These are phyloP conservation scores for Gossypium bickii DNA, from an alignment of 345 rosid genomes.

Conservation along the genomic window DNA sequence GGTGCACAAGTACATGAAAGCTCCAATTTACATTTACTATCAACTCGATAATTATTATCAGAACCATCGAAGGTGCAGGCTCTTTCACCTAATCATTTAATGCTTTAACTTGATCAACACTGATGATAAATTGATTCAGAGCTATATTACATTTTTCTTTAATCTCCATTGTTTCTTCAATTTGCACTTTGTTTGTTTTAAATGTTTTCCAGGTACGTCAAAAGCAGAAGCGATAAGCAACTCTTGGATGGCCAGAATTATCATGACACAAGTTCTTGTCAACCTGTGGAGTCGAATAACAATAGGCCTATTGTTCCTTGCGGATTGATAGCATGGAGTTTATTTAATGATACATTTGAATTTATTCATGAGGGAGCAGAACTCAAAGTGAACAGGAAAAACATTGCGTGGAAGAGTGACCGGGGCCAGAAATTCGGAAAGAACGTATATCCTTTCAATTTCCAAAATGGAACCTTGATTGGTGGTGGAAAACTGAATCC, in stretches of 20 bases:
- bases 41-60: slow-evolving; percentile 87
- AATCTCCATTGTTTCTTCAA: slow-evolving; percentile 1
- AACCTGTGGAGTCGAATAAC: slow-evolving; percentile 54
- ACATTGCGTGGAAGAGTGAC: slow-evolving; percentile 79
- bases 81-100: slow-evolving; percentile 14
- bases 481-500: slow-evolving; percentile 77
- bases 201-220: slow-evolving; percentile 55
- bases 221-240: slow-evolving; percentile 78
- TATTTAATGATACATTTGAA: slow-evolving; percentile 70
- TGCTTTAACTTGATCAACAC: slow-evolving; percentile 9
- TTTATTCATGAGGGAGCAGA: slow-evolving; percentile 46
- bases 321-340: slow-evolving; percentile 83
- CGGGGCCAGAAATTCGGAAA: slow-evolving; percentile 76
- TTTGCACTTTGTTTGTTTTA: slow-evolving; percentile 3
- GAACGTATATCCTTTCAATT: slow-evolving; percentile 63
- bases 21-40: slow-evolving; percentile 75
- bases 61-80: slow-evolving; percentile 69
- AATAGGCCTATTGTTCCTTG: slow-evolving; percentile 70
- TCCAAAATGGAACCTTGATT: slow-evolving; percentile 69
- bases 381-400: slow-evolving; percentile 47
- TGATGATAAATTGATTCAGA: not conserved
- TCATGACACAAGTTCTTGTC: slow-evolving; percentile 55
- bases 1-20: slow-evolving; percentile 77
- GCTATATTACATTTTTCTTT: not conserved
- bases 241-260: slow-evolving; percentile 50